phyloP scores from a whole-genome alignment of 768 basidiomycete species.

The Calocybe gangraenosa region DNA sequence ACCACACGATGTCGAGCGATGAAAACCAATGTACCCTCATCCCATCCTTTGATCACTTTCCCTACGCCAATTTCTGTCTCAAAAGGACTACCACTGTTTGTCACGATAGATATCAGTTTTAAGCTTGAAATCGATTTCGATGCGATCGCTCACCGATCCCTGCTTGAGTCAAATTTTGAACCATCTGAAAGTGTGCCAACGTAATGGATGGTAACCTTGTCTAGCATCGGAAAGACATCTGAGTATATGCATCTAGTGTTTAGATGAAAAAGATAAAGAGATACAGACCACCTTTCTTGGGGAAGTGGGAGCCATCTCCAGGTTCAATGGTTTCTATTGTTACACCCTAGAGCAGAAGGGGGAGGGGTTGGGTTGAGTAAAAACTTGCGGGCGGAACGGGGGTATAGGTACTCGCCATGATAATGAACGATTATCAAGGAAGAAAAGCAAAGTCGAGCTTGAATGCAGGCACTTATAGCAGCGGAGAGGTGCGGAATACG shows the following conservation, averaged over 20 bases:
- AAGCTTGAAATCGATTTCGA: constrained; percentile 1
- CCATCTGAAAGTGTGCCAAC: constrained; percentile 62
- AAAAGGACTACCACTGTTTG: constrained; percentile 61
- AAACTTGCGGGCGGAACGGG: constrained; percentile 16
- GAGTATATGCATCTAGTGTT: constrained; percentile 1
- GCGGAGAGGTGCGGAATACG: constrained; percentile 51
- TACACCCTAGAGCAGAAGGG: constrained; percentile 52
- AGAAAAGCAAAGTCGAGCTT: constrained; percentile 24
- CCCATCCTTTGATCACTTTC: constrained; percentile 88
- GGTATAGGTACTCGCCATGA: constrained; percentile 30
- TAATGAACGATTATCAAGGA: constrained; percentile 32
- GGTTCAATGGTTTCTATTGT: constrained; percentile 50
- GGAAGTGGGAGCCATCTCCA: constrained; percentile 64
- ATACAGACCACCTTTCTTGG: constrained; percentile 64
- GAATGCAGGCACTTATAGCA: constrained; percentile 40
- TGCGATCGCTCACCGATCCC: constrained; percentile 55
- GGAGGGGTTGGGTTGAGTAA: constrained; percentile 8
- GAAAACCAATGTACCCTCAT: constrained; percentile 57
- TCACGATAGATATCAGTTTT: constrained; percentile 3
- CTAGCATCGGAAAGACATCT: constrained; percentile 32
- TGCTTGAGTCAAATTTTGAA: constrained; percentile 68
- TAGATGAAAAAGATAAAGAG: constrained; percentile 30
- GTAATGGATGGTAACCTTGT: constrained; percentile 76
- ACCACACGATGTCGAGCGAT: neutral
- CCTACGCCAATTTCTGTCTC: constrained; percentile 70